A percentile compares a stretch with the other conserved stretches of the same genome.
Evolutionary conservation across 78 protist species (phyloP).

Genomic region (Cyanophora paradoxa): DNA sequence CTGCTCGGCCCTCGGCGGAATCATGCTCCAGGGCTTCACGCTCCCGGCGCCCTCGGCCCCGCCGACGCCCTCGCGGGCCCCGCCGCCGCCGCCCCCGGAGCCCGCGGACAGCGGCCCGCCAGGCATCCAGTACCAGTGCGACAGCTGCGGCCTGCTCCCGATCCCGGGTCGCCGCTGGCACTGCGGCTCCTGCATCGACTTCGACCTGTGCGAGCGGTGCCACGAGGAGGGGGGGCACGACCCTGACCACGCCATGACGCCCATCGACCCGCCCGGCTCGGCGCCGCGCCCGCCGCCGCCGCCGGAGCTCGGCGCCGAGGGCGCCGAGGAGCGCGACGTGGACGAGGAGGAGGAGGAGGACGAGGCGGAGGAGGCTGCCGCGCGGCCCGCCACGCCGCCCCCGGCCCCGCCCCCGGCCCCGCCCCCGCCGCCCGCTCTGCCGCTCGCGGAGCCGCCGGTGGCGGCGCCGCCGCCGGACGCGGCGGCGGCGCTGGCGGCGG

Average conservation of each 20-base stretch:
- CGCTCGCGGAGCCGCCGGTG: background rate
- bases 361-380: background rate
- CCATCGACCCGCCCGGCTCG: slow-evolving; percentile 1
- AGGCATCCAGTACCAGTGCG: slow-evolving; percentile 8
- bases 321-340: no score
- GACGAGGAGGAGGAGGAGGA: background rate
- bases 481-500: background rate
- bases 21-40: no score
- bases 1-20: no score
- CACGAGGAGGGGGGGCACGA: background rate
- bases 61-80: no score
- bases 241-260: background rate
- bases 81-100: no score
- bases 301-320: background rate
- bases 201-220: slow-evolving; percentile 22
- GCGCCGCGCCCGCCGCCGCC: background rate
- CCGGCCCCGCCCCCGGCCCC: no score
- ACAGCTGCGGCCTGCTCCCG: slow-evolving; percentile 3
- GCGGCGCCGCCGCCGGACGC: background rate
- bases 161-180: slow-evolving; percentile 11
- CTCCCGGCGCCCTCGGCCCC: no score
- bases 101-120: background rate
- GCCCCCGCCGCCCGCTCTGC: no score
- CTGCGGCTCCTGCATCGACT: slow-evolving; percentile 14
- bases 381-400: no score